Percentiles rank a stretch among this genome's conserved stretches.
Conservation (phyloP, 257 asterid species). For the Solanum sitiens region DNA sequence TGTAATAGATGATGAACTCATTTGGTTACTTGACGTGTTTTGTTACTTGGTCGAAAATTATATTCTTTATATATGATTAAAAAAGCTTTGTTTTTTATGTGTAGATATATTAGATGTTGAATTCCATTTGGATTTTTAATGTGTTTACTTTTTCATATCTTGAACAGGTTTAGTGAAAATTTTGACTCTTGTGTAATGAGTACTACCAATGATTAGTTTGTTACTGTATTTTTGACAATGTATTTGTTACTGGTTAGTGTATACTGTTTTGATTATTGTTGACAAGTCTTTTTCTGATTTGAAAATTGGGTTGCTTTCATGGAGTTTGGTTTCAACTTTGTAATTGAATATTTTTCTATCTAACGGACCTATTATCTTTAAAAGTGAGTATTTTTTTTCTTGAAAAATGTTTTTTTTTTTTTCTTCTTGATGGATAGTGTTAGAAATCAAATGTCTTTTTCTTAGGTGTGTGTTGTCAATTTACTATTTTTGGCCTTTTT, state of each 20-base stretch:
- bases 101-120: background rate
- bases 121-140: accelerated
- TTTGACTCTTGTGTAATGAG: background rate
- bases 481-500: constrained; percentile 1
- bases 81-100: no score
- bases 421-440: background rate
- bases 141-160: background rate
- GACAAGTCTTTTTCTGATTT: constrained; percentile 40
- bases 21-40: background rate
- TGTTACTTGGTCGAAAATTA: no score
- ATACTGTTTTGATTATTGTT: constrained; percentile 18
- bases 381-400: background rate
- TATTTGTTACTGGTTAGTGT: background rate
- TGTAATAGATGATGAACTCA: background rate
- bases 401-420: background rate
- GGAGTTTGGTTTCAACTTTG: constrained; percentile 19
- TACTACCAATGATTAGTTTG: background rate
- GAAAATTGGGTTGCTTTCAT: constrained; percentile 40
- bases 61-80: no score
- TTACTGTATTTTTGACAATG: background rate
- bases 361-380: constrained; percentile 10
- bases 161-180: background rate
- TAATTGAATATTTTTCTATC: background rate
- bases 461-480: constrained; percentile 16
- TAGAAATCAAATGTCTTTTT: constrained; percentile 10